These are phyloP conservation scores for Inga oerstediana DNA, from an alignment of 306 rosid species.

Conservation along the genomic window DNA sequence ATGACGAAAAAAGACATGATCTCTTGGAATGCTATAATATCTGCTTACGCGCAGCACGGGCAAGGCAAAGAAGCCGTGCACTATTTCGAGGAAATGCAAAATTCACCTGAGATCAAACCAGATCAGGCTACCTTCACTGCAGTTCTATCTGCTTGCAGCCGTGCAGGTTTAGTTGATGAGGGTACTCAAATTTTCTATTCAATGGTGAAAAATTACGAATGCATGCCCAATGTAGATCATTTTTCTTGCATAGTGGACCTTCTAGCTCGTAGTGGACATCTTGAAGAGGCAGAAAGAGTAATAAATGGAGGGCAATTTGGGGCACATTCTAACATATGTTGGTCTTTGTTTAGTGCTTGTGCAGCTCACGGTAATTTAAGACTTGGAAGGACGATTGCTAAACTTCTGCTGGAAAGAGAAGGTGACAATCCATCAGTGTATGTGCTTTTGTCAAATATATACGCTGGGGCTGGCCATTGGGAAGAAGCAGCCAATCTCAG, in stretches of 20 bases:
- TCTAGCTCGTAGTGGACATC: slow-evolving; percentile 72
- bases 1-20: slow-evolving; percentile 66
- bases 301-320: slow-evolving; percentile 50
- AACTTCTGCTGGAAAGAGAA: slow-evolving; percentile 63
- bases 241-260: slow-evolving; percentile 81
- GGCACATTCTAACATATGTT: slow-evolving; percentile 66
- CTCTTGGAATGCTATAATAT: slow-evolving; percentile 81
- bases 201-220: slow-evolving; percentile 55
- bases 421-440: slow-evolving; percentile 64
- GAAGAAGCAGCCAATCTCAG: slow-evolving; percentile 75
- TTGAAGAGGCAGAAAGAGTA: slow-evolving; percentile 71
- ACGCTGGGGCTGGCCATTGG: slow-evolving; percentile 76
- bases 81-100: slow-evolving; percentile 66
- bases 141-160: slow-evolving; percentile 84
- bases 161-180: slow-evolving; percentile 68
- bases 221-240: slow-evolving; percentile 64
- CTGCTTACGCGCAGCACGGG: slow-evolving; percentile 82
- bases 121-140: slow-evolving; percentile 75
- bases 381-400: slow-evolving; percentile 65
- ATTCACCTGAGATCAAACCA: slow-evolving; percentile 50
- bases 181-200: slow-evolving; percentile 56
- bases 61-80: slow-evolving; percentile 65
- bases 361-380: slow-evolving; percentile 74
- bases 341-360: slow-evolving; percentile 87
- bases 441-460: slow-evolving; percentile 75